Conservation (phyloP, 805 yeast genomes). For the Groenewaldozyma tartarivorans region DNA sequence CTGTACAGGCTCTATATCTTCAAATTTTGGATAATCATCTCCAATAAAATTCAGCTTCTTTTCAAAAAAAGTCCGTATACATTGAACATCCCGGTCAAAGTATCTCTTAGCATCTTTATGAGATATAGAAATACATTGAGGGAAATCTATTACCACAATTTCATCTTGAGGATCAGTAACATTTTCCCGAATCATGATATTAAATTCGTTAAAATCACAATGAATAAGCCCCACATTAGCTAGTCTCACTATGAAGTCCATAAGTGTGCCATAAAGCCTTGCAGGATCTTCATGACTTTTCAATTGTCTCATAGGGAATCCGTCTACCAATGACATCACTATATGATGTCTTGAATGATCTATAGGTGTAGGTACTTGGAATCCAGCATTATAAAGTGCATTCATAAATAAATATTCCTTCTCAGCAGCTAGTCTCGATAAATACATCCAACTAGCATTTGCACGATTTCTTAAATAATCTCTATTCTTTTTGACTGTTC, state of each 20-base stretch:
- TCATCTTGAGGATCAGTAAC: constrained; percentile 33
- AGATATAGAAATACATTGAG: constrained; percentile 91
- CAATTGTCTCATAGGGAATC: constrained; percentile 83
- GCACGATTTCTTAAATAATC: constrained; percentile 70
- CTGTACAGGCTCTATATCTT: constrained; percentile 59
- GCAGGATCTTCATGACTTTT: constrained; percentile 60
- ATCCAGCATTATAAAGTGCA: constrained; percentile 62
- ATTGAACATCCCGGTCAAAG: constrained; percentile 87
- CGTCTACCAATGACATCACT: constrained; percentile 83
- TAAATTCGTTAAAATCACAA: constrained; percentile 96
- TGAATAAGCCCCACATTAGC: constrained; percentile 89
- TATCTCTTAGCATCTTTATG: constrained; percentile 83
- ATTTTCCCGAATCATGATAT: constrained; percentile 68
- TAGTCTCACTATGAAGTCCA: constrained; percentile 75
- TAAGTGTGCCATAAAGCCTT: constrained; percentile 70
- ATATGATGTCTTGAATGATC: constrained; percentile 89
- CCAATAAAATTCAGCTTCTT: constrained; percentile 72
- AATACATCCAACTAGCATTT: constrained; percentile 85
- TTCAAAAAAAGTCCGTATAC: constrained; percentile 75
- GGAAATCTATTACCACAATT: constrained; percentile 92
- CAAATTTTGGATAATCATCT: constrained; percentile 71
- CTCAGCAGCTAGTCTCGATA: constrained; percentile 82
- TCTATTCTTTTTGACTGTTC: constrained; percentile 85
- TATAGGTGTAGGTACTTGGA: constrained; percentile 78
- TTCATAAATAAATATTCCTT: constrained; percentile 88